Evolutionary conservation across 78 protist genomes (phyloP).

Genomic region (Dictyostelium citrinum): DNA sequence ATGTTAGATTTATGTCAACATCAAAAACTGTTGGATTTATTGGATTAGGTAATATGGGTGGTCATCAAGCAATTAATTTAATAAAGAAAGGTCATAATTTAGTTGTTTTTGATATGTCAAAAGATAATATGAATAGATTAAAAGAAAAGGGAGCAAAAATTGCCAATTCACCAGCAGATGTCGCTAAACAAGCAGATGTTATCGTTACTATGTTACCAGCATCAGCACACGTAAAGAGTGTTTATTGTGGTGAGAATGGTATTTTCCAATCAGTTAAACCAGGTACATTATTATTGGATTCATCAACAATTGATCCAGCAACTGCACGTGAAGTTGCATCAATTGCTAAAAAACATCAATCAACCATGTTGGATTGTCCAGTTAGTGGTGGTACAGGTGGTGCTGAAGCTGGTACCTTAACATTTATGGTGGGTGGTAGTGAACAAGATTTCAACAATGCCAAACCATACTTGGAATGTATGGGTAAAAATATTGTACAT

Average conservation of each 20-base stretch:
- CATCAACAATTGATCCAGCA: slow-evolving; percentile 89
- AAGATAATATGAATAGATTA: slow-evolving; percentile 44
- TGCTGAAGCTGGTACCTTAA: slow-evolving; percentile 92
- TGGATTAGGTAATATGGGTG: slow-evolving; percentile 96
- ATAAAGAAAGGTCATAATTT: slow-evolving; percentile 75
- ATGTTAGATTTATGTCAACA: slow-evolving; percentile 6
- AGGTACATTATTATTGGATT: slow-evolving; percentile 83
- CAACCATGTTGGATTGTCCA: slow-evolving; percentile 89
- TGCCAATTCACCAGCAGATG: slow-evolving; percentile 43
- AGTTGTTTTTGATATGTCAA: slow-evolving; percentile 74
- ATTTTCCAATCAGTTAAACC: slow-evolving; percentile 11
- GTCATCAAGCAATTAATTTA: slow-evolving; percentile 88
- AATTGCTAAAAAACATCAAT: slow-evolving; percentile 29
- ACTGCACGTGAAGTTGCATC: slow-evolving; percentile 74
- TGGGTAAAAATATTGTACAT: slow-evolving; percentile 93
- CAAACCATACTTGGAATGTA: slow-evolving; percentile 56
- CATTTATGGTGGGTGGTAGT: slow-evolving; percentile 95
- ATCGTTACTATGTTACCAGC: slow-evolving; percentile 94
- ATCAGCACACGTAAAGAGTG: slow-evolving; percentile 83
- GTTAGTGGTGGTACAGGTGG: slow-evolving; percentile 93
- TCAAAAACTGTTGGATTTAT: slow-evolving; percentile 86
- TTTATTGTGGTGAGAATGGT: slow-evolving; percentile 81
- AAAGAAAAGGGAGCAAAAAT: slow-evolving; percentile 62
- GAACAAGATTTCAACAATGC: slow-evolving; percentile 80
- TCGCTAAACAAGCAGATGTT: slow-evolving; percentile 59